A percentile compares a stretch with the other conserved stretches of the same genome.
phyloP scores from a whole-genome alignment of 1,284 basidiomycete genomes.

The Trichosporon asahii region DNA sequence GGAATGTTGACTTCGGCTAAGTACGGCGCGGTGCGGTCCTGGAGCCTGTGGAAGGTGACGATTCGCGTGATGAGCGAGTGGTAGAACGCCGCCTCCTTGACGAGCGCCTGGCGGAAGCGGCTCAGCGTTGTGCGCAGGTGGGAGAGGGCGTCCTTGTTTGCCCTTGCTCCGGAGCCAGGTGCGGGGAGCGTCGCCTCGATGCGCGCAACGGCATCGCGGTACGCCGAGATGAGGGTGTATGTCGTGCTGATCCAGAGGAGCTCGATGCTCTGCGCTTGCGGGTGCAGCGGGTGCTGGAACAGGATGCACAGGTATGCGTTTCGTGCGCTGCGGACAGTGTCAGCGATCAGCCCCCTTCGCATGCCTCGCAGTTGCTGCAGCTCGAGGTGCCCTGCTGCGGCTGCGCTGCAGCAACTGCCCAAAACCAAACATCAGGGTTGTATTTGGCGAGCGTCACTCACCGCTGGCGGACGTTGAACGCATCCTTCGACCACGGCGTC shows the following conservation, averaged over 20 bases:
- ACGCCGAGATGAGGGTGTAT: constrained; percentile 76
- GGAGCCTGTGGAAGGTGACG: constrained; percentile 60
- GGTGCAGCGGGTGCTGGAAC: constrained; percentile 67
- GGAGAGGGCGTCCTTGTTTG: constrained; percentile 56
- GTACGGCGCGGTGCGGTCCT: constrained; percentile 33
- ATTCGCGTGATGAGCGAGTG: constrained; percentile 68
- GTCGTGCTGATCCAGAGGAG: constrained; percentile 90
- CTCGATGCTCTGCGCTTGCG: constrained; percentile 74
- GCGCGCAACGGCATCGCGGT: constrained; percentile 68
- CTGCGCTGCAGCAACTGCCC: too few species aligned
- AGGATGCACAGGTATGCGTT: constrained; percentile 70
- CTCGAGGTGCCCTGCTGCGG: too few species aligned
- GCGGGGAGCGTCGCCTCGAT: constrained; percentile 57
- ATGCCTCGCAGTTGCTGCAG: not conserved
- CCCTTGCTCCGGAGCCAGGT: constrained; percentile 2
- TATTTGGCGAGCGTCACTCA: constrained; percentile 51
- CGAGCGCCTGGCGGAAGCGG: constrained; percentile 78
- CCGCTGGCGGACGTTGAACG: constrained; percentile 80
- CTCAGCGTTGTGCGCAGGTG: constrained; percentile 81
- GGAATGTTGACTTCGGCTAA: constrained; percentile 62
- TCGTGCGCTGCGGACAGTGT: constrained; percentile 63
- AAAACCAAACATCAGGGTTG: constrained; percentile 1
- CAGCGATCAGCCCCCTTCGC: not conserved
- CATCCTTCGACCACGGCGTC: constrained; percentile 75
- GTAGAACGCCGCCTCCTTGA: constrained; percentile 85